phyloP scores from a whole-genome alignment of 2,329 filamentous ascomycete genomes.

The Talaromyces funiculosus region DNA sequence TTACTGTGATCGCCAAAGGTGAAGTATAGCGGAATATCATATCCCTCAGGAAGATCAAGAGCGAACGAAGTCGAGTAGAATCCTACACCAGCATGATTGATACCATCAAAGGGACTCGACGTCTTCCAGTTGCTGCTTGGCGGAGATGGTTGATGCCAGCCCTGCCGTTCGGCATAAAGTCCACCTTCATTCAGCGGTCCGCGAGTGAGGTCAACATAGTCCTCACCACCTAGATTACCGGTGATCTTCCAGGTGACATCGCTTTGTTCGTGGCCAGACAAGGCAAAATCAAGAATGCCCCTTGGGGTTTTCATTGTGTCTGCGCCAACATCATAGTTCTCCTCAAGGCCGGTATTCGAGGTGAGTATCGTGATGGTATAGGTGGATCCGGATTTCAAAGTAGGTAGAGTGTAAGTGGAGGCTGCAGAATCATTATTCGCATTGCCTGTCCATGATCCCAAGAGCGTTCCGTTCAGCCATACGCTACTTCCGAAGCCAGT shows the following conservation, averaged over 20 bases:
- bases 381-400: conserved; percentile 45
- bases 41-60: conserved; percentile 47
- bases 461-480: conserved; percentile 59
- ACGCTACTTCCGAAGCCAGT: conserved; percentile 60
- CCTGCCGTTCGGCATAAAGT: conserved; percentile 50
- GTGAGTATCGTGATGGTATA: conserved; percentile 65
- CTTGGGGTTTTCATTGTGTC: conserved; percentile 57
- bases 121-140: conserved; percentile 33
- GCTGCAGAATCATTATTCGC: conserved; percentile 48
- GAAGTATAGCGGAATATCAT: conserved; percentile 53
- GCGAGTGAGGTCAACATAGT: conserved; percentile 47
- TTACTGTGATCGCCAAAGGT: conserved; percentile 48
- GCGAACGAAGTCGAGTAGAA: conserved; percentile 51
- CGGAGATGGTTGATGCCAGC: conserved; percentile 47
- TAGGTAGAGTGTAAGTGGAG: conserved; percentile 52
- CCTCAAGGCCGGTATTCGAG: conserved; percentile 67
- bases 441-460: conserved; percentile 60
- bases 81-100: conserved; percentile 44
- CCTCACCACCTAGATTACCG: conserved; percentile 53
- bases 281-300: conserved; percentile 46
- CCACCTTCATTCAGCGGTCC: conserved; percentile 56
- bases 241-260: conserved; percentile 52
- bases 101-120: conserved; percentile 32
- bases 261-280: conserved; percentile 34
- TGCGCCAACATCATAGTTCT: conserved; percentile 56